Conservation (phyloP, 139 green algal species). For the Mychonastes homosphaera region DNA sequence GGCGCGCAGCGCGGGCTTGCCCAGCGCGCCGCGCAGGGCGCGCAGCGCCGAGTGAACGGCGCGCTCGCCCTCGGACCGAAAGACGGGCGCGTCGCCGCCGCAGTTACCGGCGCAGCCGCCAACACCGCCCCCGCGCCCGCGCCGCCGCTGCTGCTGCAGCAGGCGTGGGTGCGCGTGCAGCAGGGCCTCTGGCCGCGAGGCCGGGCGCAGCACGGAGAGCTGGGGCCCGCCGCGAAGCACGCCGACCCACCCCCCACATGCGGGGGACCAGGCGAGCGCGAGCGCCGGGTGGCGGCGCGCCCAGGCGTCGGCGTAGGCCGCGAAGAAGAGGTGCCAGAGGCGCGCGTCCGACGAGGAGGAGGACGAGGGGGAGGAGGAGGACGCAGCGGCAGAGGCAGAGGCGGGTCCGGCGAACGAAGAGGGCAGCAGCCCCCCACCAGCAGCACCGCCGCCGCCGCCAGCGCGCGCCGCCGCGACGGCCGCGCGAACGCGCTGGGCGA, state of each 20-base stretch:
- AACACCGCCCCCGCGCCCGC: too few relatives aligned
- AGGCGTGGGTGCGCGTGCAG: not conserved
- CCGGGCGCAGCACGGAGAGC: constrained; percentile 21
- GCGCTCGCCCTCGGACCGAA: not conserved
- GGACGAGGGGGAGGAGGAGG: not conserved
- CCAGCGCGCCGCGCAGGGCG: constrained; percentile 17
- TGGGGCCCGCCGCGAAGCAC: constrained; percentile 22
- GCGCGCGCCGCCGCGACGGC: too few relatives aligned
- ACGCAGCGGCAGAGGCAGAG: not conserved
- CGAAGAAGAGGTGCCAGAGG: constrained; percentile 19
- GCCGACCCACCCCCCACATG: constrained; percentile 10
- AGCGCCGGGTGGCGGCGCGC: constrained; percentile 10
- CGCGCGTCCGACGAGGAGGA: constrained; percentile 1
- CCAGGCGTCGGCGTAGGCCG: constrained; percentile 13
- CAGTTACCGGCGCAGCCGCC: not conserved
- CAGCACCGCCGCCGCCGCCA: not conserved
- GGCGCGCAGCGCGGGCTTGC: constrained; percentile 17
- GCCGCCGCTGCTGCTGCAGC: too few relatives aligned
- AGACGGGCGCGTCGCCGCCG: not conserved
- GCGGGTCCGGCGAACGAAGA: not conserved
- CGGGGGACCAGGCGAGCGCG: not conserved
- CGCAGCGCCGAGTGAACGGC: constrained; percentile 5
- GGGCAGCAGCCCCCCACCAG: not conserved
- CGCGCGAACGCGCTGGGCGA: too few relatives aligned
- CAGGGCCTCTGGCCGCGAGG: constrained; percentile 22